Percentiles rank a stretch among this genome's conserved stretches.
Evolutionary conservation across 176 grass and related monocot species (phyloP).

Genomic region (Cymbopogon citratus): DNA sequence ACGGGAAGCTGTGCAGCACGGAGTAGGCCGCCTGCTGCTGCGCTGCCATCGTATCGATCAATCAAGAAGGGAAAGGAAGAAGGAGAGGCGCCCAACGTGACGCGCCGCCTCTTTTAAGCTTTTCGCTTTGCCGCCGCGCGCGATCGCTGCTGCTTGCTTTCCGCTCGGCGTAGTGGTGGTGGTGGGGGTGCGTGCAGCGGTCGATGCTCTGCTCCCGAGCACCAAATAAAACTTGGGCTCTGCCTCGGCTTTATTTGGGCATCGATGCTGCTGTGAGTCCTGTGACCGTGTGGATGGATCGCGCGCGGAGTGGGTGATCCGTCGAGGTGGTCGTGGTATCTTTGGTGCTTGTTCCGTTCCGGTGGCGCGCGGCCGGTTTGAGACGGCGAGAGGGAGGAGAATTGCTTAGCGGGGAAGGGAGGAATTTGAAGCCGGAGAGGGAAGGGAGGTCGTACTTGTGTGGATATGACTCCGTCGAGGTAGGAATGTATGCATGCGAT

Average conservation of each 20-base stretch:
- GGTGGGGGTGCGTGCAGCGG: background rate
- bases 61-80: background rate
- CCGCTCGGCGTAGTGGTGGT: background rate
- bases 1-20: conserved; percentile 47
- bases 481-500: background rate
- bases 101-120: conserved; percentile 22
- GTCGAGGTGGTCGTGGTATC: background rate
- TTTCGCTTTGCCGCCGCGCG: conserved; percentile 17
- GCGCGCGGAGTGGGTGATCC: background rate
- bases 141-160: background rate
- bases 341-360: background rate
- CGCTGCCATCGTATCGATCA: conserved; percentile 56
- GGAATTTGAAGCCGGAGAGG: conserved; percentile 27
- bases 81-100: conserved; percentile 5
- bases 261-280: background rate
- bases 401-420: conserved; percentile 48
- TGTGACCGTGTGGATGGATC: background rate
- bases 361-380: background rate
- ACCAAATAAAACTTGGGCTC: background rate
- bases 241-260: background rate
- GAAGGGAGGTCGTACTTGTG: background rate
- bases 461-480: conserved; percentile 13
- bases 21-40: conserved; percentile 29
- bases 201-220: background rate
- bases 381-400: conserved; percentile 16